Base-by-base conservation (phyloP, 306 rosid species). In the Rosa chinensis region DNA sequence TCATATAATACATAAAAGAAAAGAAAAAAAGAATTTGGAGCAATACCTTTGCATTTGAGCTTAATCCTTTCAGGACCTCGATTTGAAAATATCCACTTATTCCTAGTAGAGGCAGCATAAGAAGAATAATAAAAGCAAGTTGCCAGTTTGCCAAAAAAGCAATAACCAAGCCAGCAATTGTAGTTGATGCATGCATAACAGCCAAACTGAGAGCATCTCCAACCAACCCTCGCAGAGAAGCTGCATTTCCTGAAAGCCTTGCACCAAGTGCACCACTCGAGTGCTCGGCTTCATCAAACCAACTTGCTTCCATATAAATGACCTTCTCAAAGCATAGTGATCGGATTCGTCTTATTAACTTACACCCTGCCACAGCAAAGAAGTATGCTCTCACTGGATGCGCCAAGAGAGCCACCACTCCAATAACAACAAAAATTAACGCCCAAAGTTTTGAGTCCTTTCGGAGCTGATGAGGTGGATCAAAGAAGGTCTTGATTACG, bases 261-360 rank as follows among this genome's bases (percentile, higher is more conserved):
- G 93, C 92, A 32, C 95, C 97, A 11, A 93, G 86, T 70, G 89
- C 77, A 64, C 98, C 95, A 72, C 93, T 91, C 32, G 97, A 91
- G 83, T 93, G 83, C 73, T 89, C 93, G 9, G 77, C 79, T 69
- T 86, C 79, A 50, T 93, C 98, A 68, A 91, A 93, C 98, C 98
- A 91, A 72, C 89, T 84, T 67, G 90, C 80, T 88, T 93, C 98
- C 94, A 89, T 91, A 79, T 87, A 85, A 80, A 89, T 83, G 74
- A 91, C 85, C 76, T 88, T 91, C 78, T 91, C 85, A 18, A 89
- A 93, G 72, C 93, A 89, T 86, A 88, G 81, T 78, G 86, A 75
- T 47, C 97, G 82, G 50, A 91, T 84, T 78, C 91, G 82, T 70
- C 81, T 86, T 47, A 93, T 89, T 80, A 91, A 81, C 85, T 80